Percentiles rank a stretch among this genome's conserved stretches.
Evolutionary conservation across 225 moss, liverwort and hornwort species (phyloP).

Genomic region (Polytrichum formosum): DNA sequence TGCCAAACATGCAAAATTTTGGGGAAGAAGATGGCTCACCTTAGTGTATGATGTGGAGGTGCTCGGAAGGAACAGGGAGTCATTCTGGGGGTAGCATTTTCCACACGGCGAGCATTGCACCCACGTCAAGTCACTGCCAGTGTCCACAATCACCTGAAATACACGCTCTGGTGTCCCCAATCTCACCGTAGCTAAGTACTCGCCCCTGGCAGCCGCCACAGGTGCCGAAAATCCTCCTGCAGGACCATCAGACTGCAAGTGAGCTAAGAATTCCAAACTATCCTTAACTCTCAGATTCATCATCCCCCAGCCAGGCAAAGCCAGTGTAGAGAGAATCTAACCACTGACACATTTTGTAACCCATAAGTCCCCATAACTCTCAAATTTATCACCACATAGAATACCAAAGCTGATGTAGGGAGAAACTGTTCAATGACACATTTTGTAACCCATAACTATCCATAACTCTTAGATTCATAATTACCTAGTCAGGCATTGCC

Average conservation of each 20-base stretch:
- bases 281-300: not conserved
- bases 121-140: conserved; percentile 68
- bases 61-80: conserved; percentile 45
- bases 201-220: conserved; percentile 48
- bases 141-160: conserved; percentile 57
- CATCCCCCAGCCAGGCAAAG: no score
- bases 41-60: conserved; percentile 49
- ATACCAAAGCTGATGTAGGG: no score
- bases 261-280: not conserved
- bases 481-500: no score
- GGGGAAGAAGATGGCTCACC: conserved; percentile 17
- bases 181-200: conserved; percentile 52
- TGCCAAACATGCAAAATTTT: no score
- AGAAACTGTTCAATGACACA: no score
- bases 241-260: not conserved
- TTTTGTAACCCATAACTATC: no score
- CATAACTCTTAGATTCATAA: no score
- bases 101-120: conserved; percentile 60
- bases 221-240: conserved; percentile 48
- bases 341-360: no score
- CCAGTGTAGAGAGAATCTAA: no score
- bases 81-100: conserved; percentile 43
- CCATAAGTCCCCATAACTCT: no score
- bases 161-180: conserved; percentile 56
- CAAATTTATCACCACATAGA: no score